phyloP scores from a whole-genome alignment of 1,139 yeast species.

The Kazachstania sp. region DNA sequence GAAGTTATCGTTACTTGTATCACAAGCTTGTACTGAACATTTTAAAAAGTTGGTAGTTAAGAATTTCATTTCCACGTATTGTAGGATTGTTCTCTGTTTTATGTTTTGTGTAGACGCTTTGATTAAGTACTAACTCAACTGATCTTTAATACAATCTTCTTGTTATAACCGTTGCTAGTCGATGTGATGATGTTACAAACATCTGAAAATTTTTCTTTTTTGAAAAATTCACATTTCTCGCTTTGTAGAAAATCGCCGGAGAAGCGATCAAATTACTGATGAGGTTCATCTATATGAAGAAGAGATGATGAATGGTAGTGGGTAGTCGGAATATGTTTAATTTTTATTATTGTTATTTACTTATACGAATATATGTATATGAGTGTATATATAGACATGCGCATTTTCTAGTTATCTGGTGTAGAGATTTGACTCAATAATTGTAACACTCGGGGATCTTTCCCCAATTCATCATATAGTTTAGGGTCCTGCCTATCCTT shows the following conservation, averaged over 20 bases:
- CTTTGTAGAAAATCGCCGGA: no score
- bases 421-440: not conserved
- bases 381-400: not conserved
- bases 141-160: no score
- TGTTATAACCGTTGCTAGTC: no score
- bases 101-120: not conserved
- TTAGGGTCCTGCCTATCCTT: constrained; percentile 1
- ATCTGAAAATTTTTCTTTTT: no score
- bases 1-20: constrained; percentile 62
- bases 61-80: constrained; percentile 55
- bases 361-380: not conserved
- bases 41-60: constrained; percentile 91
- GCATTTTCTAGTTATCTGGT: not conserved
- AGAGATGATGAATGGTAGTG: no score
- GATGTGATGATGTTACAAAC: no score
- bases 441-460: not conserved
- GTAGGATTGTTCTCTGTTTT: not conserved
- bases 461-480: not conserved
- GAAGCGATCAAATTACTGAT: no score
- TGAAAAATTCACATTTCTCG: no score
- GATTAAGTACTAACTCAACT: no score
- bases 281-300: no score
- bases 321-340: not conserved
- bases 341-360: not conserved
- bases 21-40: constrained; percentile 83